Conservation (phyloP, 2,329 filamentous ascomycete species). For the Bipolaris bicolor region DNA sequence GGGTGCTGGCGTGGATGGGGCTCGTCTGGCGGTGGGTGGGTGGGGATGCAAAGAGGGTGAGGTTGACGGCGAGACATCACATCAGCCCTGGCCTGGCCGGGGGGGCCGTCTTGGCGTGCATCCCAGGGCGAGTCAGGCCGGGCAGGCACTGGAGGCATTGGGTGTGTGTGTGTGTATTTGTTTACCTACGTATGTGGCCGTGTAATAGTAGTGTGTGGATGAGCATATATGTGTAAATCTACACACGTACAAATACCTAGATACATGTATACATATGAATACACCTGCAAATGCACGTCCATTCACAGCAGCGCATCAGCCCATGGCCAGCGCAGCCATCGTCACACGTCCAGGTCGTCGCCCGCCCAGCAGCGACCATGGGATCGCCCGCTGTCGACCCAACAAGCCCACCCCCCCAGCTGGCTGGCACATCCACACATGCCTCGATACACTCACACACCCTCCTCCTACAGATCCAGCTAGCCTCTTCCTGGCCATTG, state of each 20-base stretch:
- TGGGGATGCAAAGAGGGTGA: constrained; percentile 18
- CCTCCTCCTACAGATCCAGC: not conserved
- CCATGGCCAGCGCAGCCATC: not conserved
- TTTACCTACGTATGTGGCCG: not conserved
- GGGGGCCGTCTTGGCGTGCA: constrained; percentile 1
- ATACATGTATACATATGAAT: no score
- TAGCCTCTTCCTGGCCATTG: constrained; percentile 6
- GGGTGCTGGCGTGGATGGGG: constrained; percentile 20
- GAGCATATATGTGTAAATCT: no score
- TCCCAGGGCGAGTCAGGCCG: constrained; percentile 6
- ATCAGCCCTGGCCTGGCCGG: constrained; percentile 13
- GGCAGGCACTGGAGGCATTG: not conserved
- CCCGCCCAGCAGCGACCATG: constrained; percentile 14
- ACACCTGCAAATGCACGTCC: no score
- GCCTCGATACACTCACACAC: no score
- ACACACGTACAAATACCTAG: no score
- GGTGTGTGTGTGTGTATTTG: no score
- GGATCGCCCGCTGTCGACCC: constrained; percentile 14
- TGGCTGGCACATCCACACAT: not conserved
- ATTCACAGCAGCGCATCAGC: no score
- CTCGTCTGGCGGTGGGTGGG: constrained; percentile 9
- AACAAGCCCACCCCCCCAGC: constrained; percentile 19
- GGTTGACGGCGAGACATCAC: constrained; percentile 14
- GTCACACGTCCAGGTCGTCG: constrained; percentile 23
- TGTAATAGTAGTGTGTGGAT: no score